Base-by-base conservation (phyloP, 1,139 yeast genomes). In the Geotrichum phurueaensis region DNA sequence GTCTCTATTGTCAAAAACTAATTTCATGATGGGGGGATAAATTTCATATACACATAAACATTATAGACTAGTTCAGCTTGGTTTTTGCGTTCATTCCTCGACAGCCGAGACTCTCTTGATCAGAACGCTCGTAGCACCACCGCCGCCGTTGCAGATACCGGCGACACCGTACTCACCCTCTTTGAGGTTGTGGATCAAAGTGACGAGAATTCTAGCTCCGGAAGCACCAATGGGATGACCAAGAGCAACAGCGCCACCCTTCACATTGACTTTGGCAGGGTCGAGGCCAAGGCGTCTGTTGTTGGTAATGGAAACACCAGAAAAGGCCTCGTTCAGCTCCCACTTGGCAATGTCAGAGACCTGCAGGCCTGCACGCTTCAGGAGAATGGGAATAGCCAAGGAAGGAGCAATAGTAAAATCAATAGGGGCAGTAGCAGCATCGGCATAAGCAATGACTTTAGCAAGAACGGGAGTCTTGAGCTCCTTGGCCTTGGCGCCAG, bases 181-280 rank as follows among this genome's bases (percentile, higher is more conserved):
- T 62, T 79, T 72, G 73, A 91, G 81, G 50, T 86, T 85, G 66
- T 87, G 82, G 67, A 87, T 75, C 75, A 91, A 80, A 55, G 97
- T 90, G 65, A 88, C 91, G 58, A 91, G 81, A 70, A 91, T 84
- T 79, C 98, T 84, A 53, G 96, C 96, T 73, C 98, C 97, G 13
- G 96, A 89, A 72, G 96, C 87, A 60, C 97, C 98, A 73, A 91
- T 83, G 70, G 98, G 97, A 75, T 91, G 97, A 55, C 97, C 97
- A 65, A 91, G 76, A 51, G 97, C 97, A 65, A 91, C 97, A 50
- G 97, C 97, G 75, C 97, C 98, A 74, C 98, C 98, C 73, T 88
- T 88, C 63, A 84, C 91, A 72, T 91, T 91, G 63, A 91, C 84
- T 77, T 88, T 90, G 58, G 83, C 80, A 31, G 80, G 78, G 65